Evolutionary conservation across 768 basidiomycete species (phyloP), one percentile per base, ranked within the genome.

Genomic region (Tubosaeta sp.): DNA sequence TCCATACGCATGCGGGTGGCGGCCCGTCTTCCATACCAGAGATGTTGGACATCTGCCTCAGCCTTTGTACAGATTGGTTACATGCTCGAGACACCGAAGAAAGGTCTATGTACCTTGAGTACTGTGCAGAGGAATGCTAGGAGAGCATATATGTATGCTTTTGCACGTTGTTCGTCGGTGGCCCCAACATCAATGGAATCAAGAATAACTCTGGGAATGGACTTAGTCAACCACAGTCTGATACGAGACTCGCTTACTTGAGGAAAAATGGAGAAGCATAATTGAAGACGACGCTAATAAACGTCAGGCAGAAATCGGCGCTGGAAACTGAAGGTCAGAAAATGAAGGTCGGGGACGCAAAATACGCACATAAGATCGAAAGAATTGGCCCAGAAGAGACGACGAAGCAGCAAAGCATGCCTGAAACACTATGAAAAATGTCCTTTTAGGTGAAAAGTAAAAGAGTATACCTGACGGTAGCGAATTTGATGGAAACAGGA

Each of bases 181-280:
- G 77, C 73, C 6, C 63, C 34, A 2, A 4, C 14, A 24, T 71
- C 74, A 35, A 88, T 78, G 1, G 78, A 70, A 57, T 85, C 82
- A 4, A 87, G 75, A 54, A 88, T 85, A 27, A 68, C 73, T 32
- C 79, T 81, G 25, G n/a, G 16, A 41, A n/a, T 22, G 27, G 44
- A 34, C 6, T 54, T 7, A 50, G 44, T 22, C 22, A 22, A 31
- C 16, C 13, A 27, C 1, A 14, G n/a, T 7, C 12, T n/a, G 6
- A 34, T 2, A 9, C 4, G 6, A 46, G 16, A 21, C 11, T 11
- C 22, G 49, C 76, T 49, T 44, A 82, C 81, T 89, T 91, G 39
- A 96, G 75, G 72, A 94, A 93, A 72, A 84, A 93, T 7, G 94
- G 93, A 0, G 81, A 79, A 0, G 82, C 76, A 68, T 93, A 95